Base-by-base conservation (phyloP, 805 yeast genomes). In the Schwanniomyces yamadae region DNA sequence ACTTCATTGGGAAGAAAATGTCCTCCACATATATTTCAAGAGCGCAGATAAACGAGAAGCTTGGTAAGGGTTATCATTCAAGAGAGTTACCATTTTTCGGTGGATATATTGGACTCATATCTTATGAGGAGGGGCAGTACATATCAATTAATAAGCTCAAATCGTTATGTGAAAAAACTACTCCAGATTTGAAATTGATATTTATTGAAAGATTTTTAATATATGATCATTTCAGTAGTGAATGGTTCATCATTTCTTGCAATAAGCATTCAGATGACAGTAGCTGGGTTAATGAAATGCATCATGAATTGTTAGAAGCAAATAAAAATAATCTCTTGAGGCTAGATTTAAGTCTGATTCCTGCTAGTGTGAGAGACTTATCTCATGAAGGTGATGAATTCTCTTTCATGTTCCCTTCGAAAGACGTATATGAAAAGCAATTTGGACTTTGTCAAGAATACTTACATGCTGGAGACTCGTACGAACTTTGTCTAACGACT, bases 401-500 rank as follows among this genome's bases (percentile, higher is more conserved):
- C 7, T 55, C 56, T 20, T 62, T 56, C 42, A 63, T 59, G 34
- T 53, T 68, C 40, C 95, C 95, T 1, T 63, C 72, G 8, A 70
- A 74, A 42, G 60, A 63, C 0, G 49, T 61, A 1, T 93, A 93
- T 57, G 52, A 65, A 3, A 42, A 62, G 3, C 76, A 76, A 25
- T 85, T 88, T 49, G 50, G 65, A 0, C 39, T 66, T 31, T 87
- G 96, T 55, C 91, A 86, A 56, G 69, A 76, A 11, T 78, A 63
- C 43, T 67, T 91, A 30, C 77, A 70, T 34, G 60, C 80, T 5
- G 99, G 99, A 8, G 95, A 93, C 53, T 88, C 96, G 1, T 93
- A 93, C 54, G 99, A 93, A 55, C 71, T 93, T 11, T 93, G 99
- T 54, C 69, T 93, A 21, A 91, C 98, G 0, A 81, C 84, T 1